Base-by-base conservation (phyloP, 2,329 filamentous ascomycete genomes). In the Trichoderma koningii region DNA sequence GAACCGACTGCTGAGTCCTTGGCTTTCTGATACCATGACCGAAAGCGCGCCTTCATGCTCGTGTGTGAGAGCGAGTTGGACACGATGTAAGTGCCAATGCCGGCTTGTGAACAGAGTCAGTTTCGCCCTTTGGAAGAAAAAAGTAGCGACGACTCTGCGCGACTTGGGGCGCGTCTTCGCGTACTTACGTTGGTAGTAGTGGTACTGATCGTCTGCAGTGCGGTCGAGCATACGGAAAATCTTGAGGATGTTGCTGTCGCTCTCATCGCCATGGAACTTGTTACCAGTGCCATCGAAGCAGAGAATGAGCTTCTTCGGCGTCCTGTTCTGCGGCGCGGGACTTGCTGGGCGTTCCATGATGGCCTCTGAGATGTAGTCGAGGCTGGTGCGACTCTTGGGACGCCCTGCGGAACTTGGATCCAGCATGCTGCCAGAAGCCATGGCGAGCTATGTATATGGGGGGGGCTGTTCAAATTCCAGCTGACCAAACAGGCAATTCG, bases 1-100 rank as follows among this genome's bases (percentile, higher is more conserved):
- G 89, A 89, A 1, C 92, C 92, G 66, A 96, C 77, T 10, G 91
- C 91, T 3, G 89, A 91, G 74, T 95, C 91, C 70, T 92, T 92
- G 66, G 89, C 87, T 70, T 91, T 91, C 50, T 82, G 77, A 71
- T 88, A 89, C 85, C 87, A 90, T 9, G 86, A 88, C 67, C 83
- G 83, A 64, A 90, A 70, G 15, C 86, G 83, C 7, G 86, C 83
- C 23, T 82, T 73, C 0, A 81, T 71, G 12, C 85, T 82, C 0
- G 84, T 89, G 69, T 86, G 84, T 1, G 83, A 84, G 50, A 89
- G 77, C 9, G 82, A 85, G 12, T 79, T 82, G 0, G 86, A 86
- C 1, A 87, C 81, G 34, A 90, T 83, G 70, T 92, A 92, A 0
- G 89, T 92, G 15, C 89, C 89, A 68, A 92, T 92, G 9, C 89